Base-by-base conservation (phyloP, 1,284 basidiomycete species). In the Sporisorium graminicola region DNA sequence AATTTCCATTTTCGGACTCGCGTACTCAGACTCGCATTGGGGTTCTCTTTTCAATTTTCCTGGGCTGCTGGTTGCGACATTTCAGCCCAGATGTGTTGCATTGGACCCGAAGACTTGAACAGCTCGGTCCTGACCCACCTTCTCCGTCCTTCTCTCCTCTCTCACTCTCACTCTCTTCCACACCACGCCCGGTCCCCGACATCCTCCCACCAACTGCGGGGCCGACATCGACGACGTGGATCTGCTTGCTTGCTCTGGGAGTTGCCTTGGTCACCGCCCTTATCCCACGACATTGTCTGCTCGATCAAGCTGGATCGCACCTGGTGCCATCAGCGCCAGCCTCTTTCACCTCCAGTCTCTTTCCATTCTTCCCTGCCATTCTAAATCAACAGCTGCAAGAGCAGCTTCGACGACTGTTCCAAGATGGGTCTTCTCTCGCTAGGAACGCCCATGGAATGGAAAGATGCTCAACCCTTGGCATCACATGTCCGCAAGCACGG, bases 361-460 rank as follows among this genome's bases (percentile, higher is more conserved):
- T 47, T 13, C 44, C 24, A 27, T 47, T 24, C 27, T 12, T 14
- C n/a, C n/a, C 18, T 50, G 18, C 10, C 27, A 13, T 8, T 26
- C 47, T 18, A 7, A 31, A n/a, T n/a, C 9, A 5, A 3, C 27
- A 16, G 27, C 14, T 24, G 16, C 29, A 27, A 8, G 18, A 50
- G 49, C 18, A 6, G 49, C 49, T 20, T 27, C 9, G 10, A 31
- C 29, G 26, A 27, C 26, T 27, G 20, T 18, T 29, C 20, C 58
- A 65, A 43, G 16, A 98, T 99, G 97, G 97, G 97, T 69, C 91
- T 99, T 54, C 88, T 99, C 69, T 93, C 92, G 71, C 91, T 98
- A 64, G 97, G 97, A 70, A 99, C 95, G 5, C 95, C 97, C 27
- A 90, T 99, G 71, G 87, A 90, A 56, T 99, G 97, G 97, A 90